Percentiles rank a stretch among this genome's conserved stretches.
phyloP scores from a whole-genome alignment of 1,139 yeast genomes.

The Scheffersomyces titani region DNA sequence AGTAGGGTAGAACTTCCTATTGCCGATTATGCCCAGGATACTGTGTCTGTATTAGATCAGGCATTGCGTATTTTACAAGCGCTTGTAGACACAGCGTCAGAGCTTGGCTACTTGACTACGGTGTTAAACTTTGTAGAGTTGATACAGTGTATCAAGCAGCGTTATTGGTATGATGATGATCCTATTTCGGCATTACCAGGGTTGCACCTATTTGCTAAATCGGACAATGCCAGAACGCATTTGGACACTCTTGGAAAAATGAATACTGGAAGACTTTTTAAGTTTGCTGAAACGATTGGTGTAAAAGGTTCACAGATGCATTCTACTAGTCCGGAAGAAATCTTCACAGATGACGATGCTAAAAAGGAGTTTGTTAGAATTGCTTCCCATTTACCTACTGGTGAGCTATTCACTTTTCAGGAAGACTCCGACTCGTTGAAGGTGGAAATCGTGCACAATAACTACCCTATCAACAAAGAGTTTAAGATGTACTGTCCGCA shows the following conservation, averaged over 20 bases:
- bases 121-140: slow-evolving; percentile 62
- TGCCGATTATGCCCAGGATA: slow-evolving; percentile 94
- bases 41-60: slow-evolving; percentile 90
- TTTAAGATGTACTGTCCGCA: slow-evolving; percentile 74
- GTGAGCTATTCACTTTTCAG: slow-evolving; percentile 38
- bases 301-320: slow-evolving; percentile 33
- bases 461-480: slow-evolving; percentile 54
- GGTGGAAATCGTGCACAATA: slow-evolving; percentile 55
- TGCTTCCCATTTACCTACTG: slow-evolving; percentile 52
- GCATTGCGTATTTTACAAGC: slow-evolving; percentile 93
- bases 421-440: slow-evolving; percentile 30
- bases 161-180: slow-evolving; percentile 81
- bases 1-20: slow-evolving; percentile 84
- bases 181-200: slow-evolving; percentile 78
- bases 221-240: slow-evolving; percentile 10
- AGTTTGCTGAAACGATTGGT: slow-evolving; percentile 35
- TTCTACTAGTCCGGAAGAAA: slow-evolving; percentile 17
- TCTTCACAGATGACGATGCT: slow-evolving; percentile 16
- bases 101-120: slow-evolving; percentile 68
- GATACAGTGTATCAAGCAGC: slow-evolving; percentile 90
- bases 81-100: slow-evolving; percentile 85
- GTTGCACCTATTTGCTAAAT: slow-evolving; percentile 26
- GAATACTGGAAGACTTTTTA: slow-evolving; percentile 25
- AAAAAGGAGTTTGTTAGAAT: slow-evolving; percentile 42
- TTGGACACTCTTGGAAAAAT: slow-evolving; percentile 21